Percentiles rank a stretch among this genome's conserved stretches.
These are phyloP conservation scores for Penicillium verhagenii DNA, from an alignment of 495 filamentous ascomycete genomes.

Conservation along the genomic window DNA sequence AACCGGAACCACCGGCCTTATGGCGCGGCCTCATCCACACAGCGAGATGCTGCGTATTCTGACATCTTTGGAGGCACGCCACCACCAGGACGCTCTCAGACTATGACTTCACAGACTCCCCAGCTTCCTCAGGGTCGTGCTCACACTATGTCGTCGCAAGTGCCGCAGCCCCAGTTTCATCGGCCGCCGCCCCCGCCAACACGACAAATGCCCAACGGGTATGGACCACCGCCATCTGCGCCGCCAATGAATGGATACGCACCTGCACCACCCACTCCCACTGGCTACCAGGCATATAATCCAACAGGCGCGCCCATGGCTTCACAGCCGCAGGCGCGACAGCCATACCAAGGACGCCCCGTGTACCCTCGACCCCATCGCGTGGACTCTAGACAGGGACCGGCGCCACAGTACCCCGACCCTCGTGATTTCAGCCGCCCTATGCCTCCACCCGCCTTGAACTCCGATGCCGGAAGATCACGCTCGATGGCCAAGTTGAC, in stretches of 20 bases:
- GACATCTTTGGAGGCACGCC: conserved; percentile 92
- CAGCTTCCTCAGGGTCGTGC: conserved; percentile 65
- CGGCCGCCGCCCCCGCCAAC: conserved; percentile 55
- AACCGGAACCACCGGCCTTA: conserved; percentile 69
- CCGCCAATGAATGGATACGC: conserved; percentile 38
- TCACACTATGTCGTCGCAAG: conserved; percentile 79
- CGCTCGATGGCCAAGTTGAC: conserved; percentile 81
- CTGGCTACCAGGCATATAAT: conserved; percentile 44
- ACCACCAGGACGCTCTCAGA: conserved; percentile 82
- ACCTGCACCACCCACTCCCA: conserved; percentile 31
- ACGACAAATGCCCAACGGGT: conserved; percentile 56
- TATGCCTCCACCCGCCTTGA: conserved; percentile 66
- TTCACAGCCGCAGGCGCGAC: conserved; percentile 63
- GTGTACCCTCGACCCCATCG: conserved; percentile 69
- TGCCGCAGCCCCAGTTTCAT: conserved; percentile 48
- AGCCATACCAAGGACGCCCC: conserved; percentile 53
- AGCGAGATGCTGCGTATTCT: conserved; percentile 92
- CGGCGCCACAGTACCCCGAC: conserved; percentile 53
- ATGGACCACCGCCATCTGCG: conserved; percentile 38
- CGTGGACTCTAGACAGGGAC: conserved; percentile 65
- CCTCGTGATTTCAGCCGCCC: conserved; percentile 48
- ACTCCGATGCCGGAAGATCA: conserved; percentile 68
- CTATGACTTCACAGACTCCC: conserved; percentile 70
- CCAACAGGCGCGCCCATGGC: conserved; percentile 55
- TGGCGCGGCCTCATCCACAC: conserved; percentile 66